A percentile compares a stretch with the other conserved stretches of the same genome.
These are phyloP conservation scores for Coriolopsis trogii DNA, from an alignment of 1,284 basidiomycete species.

Conservation along the genomic window DNA sequence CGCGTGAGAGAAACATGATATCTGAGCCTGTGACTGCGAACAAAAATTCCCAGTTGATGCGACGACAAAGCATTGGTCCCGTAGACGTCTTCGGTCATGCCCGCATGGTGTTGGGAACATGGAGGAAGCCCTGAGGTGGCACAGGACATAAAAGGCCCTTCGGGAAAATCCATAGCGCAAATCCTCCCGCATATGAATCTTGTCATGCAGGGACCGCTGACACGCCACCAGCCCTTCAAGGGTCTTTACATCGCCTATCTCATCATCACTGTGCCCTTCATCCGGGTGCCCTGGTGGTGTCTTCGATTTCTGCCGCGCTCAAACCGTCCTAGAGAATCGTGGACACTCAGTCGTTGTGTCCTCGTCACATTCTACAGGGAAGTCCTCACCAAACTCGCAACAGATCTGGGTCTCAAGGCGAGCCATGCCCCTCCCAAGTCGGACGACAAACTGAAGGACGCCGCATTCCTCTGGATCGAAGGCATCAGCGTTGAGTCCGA, in stretches of 20 bases:
- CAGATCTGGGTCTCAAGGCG: constrained; percentile 3
- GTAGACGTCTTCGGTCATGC: too few species aligned
- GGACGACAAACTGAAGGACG: constrained; percentile 17
- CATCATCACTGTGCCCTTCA: constrained; percentile 6
- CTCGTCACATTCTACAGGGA: constrained; percentile 9
- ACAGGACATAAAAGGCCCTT: too few species aligned
- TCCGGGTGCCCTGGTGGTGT: constrained; percentile 23
- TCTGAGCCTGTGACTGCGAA: too few species aligned
- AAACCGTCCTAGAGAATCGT: constrained; percentile 17
- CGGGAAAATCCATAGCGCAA: too few species aligned
- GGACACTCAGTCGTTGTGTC: constrained; percentile 13
- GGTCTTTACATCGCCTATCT: constrained; percentile 15
- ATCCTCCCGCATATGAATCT: too few species aligned
- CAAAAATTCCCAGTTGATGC: too few species aligned
- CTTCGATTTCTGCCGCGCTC: constrained; percentile 10
- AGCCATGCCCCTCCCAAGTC: constrained; percentile 11
- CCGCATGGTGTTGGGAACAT: too few species aligned
- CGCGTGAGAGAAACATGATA: too few species aligned
- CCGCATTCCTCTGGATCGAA: constrained; percentile 25
- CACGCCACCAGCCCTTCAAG: constrained; percentile 19
- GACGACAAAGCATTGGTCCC: too few species aligned
- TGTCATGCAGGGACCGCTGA: too few species aligned
- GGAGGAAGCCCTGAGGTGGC: too few species aligned
- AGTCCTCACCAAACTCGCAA: background rate
- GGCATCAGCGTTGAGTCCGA: constrained; percentile 12